Evolutionary conservation across 2,329 filamentous ascomycete species (phyloP).

Genomic region (Trichoderma sp.): DNA sequence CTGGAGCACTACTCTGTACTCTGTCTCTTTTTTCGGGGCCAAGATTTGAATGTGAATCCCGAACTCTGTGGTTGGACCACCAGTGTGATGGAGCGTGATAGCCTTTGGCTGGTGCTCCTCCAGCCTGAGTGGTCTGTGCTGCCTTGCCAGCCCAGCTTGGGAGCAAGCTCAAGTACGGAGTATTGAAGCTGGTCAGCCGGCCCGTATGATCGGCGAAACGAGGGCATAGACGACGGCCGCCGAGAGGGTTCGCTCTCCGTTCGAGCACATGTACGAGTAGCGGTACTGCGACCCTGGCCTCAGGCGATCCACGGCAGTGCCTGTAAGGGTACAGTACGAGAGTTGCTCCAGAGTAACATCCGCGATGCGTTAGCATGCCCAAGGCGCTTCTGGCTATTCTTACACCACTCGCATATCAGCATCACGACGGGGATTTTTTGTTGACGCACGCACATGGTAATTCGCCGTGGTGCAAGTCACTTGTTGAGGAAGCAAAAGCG

Average conservation of each 20-base stretch:
- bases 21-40: background rate
- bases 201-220: slow-evolving; percentile 3
- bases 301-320: background rate
- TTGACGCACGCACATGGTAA: slow-evolving; percentile 9
- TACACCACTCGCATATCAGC: slow-evolving; percentile 8
- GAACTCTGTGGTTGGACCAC: background rate
- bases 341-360: slow-evolving; percentile 1
- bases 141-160: background rate
- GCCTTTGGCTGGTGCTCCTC: background rate
- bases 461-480: slow-evolving; percentile 13
- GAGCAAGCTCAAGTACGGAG: background rate
- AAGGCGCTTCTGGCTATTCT: background rate
- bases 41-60: background rate
- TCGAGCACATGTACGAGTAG: background rate
- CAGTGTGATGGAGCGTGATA: background rate
- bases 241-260: background rate
- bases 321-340: background rate
- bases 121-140: slow-evolving; percentile 4
- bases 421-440: slow-evolving; percentile 7
- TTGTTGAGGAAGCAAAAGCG: background rate
- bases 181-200: background rate
- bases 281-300: background rate
- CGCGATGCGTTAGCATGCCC: background rate
- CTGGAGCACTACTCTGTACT: background rate
- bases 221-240: background rate